phyloP scores from a whole-genome alignment of 352 stramenopile genomes.

The Phytopythium montanum region DNA sequence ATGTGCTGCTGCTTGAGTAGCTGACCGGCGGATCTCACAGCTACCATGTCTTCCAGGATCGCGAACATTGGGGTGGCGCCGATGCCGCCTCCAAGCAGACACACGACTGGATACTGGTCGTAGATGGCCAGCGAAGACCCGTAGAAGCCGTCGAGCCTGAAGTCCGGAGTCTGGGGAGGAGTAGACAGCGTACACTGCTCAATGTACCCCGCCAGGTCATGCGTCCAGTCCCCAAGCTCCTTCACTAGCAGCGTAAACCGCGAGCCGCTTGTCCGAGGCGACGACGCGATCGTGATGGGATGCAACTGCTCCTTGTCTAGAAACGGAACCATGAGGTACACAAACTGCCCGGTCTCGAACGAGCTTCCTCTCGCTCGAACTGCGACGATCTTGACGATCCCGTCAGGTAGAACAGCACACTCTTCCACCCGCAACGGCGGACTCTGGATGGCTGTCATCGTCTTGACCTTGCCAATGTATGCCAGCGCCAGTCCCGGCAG shows the following conservation, averaged over 20 bases:
- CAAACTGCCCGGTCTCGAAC: constrained; percentile 15
- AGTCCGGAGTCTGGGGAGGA: not conserved
- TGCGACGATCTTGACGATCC: constrained; percentile 15
- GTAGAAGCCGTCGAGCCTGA: constrained; percentile 23
- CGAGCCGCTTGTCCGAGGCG: constrained; percentile 7
- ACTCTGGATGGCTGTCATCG: constrained; percentile 7
- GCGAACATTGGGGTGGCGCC: constrained; percentile 10
- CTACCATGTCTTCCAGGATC: constrained; percentile 17
- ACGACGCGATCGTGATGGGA: constrained; percentile 23
- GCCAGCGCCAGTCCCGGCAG: constrained; percentile 13
- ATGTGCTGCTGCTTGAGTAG: not conserved
- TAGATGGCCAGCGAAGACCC: constrained; percentile 7
- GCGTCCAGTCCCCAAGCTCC: constrained; percentile 14
- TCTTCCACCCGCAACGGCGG: constrained; percentile 6
- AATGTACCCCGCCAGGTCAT: constrained; percentile 7
- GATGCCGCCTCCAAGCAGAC: constrained; percentile 12
- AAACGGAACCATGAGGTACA: constrained; percentile 14
- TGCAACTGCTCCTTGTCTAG: constrained; percentile 24
- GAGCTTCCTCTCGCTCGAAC: not conserved
- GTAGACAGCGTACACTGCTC: constrained; percentile 4
- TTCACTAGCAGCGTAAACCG: constrained; percentile 19
- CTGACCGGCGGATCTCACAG: not conserved
- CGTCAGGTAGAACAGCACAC: constrained; percentile 1
- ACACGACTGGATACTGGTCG: constrained; percentile 9
- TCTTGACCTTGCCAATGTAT: constrained; percentile 12